Conservation (phyloP, 352 stramenopile genomes). For the Pythium dissotocum region DNA sequence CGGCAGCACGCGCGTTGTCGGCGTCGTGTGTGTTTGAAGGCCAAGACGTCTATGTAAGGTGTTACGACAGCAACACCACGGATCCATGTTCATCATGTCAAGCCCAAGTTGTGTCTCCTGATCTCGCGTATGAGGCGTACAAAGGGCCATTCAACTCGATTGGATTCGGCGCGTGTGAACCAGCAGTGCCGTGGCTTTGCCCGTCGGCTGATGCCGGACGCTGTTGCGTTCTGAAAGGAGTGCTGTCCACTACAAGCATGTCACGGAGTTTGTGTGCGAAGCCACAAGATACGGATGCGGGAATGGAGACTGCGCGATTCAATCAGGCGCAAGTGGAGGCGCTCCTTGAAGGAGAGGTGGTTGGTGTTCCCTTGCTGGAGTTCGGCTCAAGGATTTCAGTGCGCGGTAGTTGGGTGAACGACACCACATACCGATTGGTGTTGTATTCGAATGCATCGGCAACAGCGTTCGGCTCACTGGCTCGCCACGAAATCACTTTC, state of each 20-base stretch:
- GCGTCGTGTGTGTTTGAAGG: constrained; percentile 18
- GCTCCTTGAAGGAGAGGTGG: constrained; percentile 1
- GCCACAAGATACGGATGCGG: constrained; percentile 3
- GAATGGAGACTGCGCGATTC: constrained; percentile 7
- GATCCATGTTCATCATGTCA: constrained; percentile 22
- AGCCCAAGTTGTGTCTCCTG: constrained; percentile 1
- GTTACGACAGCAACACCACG: constrained; percentile 1
- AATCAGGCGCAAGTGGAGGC: constrained; percentile 8
- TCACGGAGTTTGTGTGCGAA: constrained; percentile 16
- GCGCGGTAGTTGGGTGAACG: constrained; percentile 20
- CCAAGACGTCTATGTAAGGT: not conserved
- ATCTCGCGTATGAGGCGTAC: constrained; percentile 17
- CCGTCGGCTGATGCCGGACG: constrained; percentile 15
- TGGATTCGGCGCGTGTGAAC: not conserved
- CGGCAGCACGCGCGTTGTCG: not conserved
- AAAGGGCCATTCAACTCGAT: constrained; percentile 13
- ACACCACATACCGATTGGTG: not conserved
- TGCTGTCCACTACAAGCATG: not conserved
- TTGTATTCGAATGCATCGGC: not conserved
- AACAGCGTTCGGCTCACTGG: not conserved
- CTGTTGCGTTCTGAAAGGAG: constrained; percentile 22
- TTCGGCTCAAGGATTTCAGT: constrained; percentile 15
- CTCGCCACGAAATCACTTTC: constrained; percentile 1
- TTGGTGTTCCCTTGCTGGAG: constrained; percentile 11
- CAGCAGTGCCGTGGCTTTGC: constrained; percentile 28